Conservation (phyloP, 805 yeast species). For the Candida tammaniensis region DNA sequence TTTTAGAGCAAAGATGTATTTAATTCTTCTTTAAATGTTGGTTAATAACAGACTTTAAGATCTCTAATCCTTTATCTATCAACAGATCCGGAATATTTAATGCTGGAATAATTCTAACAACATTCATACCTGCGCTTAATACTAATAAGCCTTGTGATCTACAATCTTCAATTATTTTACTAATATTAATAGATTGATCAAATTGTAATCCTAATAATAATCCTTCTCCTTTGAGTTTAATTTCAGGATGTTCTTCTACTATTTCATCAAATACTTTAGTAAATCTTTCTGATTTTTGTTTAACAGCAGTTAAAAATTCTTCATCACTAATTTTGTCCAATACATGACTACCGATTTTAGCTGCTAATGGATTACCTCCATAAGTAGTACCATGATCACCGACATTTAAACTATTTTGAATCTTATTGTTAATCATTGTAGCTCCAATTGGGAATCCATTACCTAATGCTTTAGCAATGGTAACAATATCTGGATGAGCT, state of each 20-base stretch:
- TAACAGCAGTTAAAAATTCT: constrained; percentile 60
- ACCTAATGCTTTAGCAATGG: constrained; percentile 95
- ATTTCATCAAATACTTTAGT: constrained; percentile 47
- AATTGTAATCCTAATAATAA: constrained; percentile 83
- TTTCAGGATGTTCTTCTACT: constrained; percentile 54
- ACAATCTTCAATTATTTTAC: constrained; percentile 61
- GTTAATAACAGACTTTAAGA: constrained; percentile 57
- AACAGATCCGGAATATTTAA: constrained; percentile 73
- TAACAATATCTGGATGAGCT: constrained; percentile 92
- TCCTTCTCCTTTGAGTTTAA: constrained; percentile 84
- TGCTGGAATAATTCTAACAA: constrained; percentile 89
- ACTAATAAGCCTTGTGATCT: constrained; percentile 78
- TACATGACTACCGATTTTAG: constrained; percentile 77
- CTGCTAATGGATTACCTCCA: constrained; percentile 95
- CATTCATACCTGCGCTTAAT: constrained; percentile 90
- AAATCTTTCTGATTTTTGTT: constrained; percentile 57
- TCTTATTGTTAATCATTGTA: constrained; percentile 76
- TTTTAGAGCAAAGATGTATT: no score
- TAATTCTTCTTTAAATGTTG: constrained; percentile 1
- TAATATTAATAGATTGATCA: constrained; percentile 51
- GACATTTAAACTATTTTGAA: constrained; percentile 68
- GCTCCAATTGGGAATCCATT: constrained; percentile 98
- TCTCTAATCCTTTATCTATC: constrained; percentile 66
- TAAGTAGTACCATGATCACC: constrained; percentile 99
- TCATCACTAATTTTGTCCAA: constrained; percentile 61